Conservation (phyloP, 441 rosid species). For the Bruguiera hainesii region DNA sequence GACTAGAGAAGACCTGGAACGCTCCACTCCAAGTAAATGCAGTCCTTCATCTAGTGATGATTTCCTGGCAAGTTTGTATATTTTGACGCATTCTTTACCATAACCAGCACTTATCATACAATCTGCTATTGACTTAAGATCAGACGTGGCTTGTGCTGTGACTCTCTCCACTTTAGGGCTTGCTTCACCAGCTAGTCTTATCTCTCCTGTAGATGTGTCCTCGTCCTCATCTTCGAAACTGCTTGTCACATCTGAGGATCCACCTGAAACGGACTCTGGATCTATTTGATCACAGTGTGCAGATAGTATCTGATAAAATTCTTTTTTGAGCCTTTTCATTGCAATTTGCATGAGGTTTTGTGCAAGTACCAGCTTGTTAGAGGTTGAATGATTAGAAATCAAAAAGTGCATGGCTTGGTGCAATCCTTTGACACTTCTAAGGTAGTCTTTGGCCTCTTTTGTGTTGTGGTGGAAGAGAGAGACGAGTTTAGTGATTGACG, state of each 20-base stretch:
- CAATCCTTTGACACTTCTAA: slow-evolving; percentile 41
- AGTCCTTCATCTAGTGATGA: slow-evolving; percentile 53
- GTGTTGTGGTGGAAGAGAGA: slow-evolving; percentile 41
- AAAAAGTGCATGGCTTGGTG: slow-evolving; percentile 56
- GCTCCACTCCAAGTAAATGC: slow-evolving; percentile 47
- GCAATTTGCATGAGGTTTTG: slow-evolving; percentile 57
- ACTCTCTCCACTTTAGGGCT: slow-evolving; percentile 36
- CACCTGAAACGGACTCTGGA: slow-evolving; percentile 45
- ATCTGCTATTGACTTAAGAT: slow-evolving; percentile 59
- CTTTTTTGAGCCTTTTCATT: slow-evolving; percentile 60
- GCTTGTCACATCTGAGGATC: slow-evolving; percentile 42
- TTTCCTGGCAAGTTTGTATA: slow-evolving; percentile 46
- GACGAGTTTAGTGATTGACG: slow-evolving; percentile 26
- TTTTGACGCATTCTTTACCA: slow-evolving; percentile 51
- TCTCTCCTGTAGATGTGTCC: slow-evolving; percentile 28
- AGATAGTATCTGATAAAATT: slow-evolving; percentile 47
- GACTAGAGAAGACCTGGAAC: slow-evolving; percentile 30
- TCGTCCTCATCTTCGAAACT: slow-evolving; percentile 15
- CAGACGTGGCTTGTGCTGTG: slow-evolving; percentile 32
- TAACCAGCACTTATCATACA: slow-evolving; percentile 70
- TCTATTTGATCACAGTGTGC: slow-evolving; percentile 29
- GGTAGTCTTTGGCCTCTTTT: slow-evolving; percentile 48
- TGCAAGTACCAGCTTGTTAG: slow-evolving; percentile 43
- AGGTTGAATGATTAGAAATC: slow-evolving; percentile 28
- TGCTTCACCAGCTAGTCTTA: slow-evolving; percentile 32